These are phyloP conservation scores for Termitomyces sp. DNA, from an alignment of 768 basidiomycete genomes.

Conservation along the genomic window DNA sequence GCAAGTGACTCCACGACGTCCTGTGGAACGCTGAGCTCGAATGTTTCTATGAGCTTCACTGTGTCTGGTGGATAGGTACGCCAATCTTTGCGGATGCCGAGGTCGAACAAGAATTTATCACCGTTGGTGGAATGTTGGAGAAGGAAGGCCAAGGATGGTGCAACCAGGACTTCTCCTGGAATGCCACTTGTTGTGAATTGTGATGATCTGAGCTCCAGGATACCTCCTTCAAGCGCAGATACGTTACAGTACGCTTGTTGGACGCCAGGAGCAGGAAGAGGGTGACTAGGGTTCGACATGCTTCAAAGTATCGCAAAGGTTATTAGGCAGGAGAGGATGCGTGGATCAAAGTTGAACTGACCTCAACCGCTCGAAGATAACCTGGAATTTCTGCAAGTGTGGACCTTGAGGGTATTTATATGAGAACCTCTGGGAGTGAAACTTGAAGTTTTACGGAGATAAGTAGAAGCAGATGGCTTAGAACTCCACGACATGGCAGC, in stretches of 20 bases:
- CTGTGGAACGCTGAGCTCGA: slow-evolving; percentile 29
- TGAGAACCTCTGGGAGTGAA: not conserved
- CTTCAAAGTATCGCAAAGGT: not conserved
- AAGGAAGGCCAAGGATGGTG: slow-evolving; percentile 53
- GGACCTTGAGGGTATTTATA: not conserved
- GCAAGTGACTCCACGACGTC: slow-evolving; percentile 46
- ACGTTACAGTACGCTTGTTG: slow-evolving; percentile 52
- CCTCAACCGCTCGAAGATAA: not conserved
- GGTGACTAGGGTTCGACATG: slow-evolving; percentile 13
- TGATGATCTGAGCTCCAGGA: slow-evolving; percentile 36
- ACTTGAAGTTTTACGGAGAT: not conserved
- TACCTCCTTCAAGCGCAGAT: slow-evolving; percentile 56
- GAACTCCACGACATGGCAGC: not conserved
- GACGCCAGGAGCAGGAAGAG: slow-evolving; percentile 37
- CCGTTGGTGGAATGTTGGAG: slow-evolving; percentile 44
- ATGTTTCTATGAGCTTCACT: slow-evolving; percentile 26
- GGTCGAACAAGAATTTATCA: slow-evolving; percentile 49
- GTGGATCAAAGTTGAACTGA: not conserved
- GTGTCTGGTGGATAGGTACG: slow-evolving; percentile 37
- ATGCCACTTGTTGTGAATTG: slow-evolving; percentile 34
- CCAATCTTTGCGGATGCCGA: slow-evolving; percentile 51
- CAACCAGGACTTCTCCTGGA: slow-evolving; percentile 25
- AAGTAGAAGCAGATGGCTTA: no score
- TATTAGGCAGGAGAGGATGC: not conserved
- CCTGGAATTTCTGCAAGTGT: not conserved